A percentile compares a stretch with the other conserved stretches of the same genome.
Conservation (phyloP, 345 rosid species). For the Eutrema heterophyllum region DNA sequence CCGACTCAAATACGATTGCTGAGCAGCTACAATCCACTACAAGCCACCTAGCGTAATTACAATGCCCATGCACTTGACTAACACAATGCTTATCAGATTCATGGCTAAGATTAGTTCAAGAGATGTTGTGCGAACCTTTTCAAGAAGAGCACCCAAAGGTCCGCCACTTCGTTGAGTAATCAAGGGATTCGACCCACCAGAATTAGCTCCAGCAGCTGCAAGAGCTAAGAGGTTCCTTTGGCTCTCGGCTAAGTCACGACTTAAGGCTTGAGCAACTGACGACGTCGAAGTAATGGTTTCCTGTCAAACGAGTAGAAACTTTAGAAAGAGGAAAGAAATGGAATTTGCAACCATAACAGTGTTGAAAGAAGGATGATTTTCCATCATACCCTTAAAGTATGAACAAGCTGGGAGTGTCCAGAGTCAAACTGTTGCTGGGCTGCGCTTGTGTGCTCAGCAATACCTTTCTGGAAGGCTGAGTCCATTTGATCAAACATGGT, state of each 20-base stretch:
- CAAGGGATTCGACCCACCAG: constrained; percentile 46
- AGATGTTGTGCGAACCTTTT: constrained; percentile 44
- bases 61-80: not conserved
- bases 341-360: not conserved
- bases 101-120: not conserved
- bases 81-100: not conserved
- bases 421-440: constrained; percentile 73
- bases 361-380: constrained; percentile 5
- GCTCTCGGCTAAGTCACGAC: constrained; percentile 75
- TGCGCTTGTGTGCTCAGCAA: constrained; percentile 66
- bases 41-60: constrained; percentile 1
- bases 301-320: constrained; percentile 36
- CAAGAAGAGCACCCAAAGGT: constrained; percentile 53
- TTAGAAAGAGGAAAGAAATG: not conserved
- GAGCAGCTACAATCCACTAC: not conserved
- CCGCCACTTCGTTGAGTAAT: constrained; percentile 61
- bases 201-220: constrained; percentile 64
- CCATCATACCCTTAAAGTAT: constrained; percentile 60
- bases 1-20: not conserved
- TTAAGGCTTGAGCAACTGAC: constrained; percentile 55
- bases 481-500: constrained; percentile 91
- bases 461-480: constrained; percentile 73
- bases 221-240: constrained; percentile 68
- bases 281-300: constrained; percentile 73
- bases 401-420: constrained; percentile 61